Evolutionary conservation across 2,329 filamentous ascomycete genomes (phyloP), one percentile per base, ranked within the genome.

Genomic region (Lecanoromycetidae sp.): DNA sequence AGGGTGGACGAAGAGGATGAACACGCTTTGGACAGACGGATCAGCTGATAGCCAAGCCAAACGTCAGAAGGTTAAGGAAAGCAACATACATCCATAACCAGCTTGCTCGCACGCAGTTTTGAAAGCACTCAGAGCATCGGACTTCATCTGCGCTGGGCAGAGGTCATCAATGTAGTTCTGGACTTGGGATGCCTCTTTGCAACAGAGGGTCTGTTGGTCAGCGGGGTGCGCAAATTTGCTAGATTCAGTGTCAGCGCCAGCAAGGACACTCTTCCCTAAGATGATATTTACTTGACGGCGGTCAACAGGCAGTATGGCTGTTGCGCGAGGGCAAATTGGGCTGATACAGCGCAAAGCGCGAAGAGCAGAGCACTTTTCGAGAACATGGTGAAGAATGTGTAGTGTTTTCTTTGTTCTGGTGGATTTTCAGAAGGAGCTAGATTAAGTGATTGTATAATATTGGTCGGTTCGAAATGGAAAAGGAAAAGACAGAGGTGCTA

Each of bases 271-370:
- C 9, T 33, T 2, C 5, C 6, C 20, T 19, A 17, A 3, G 13
- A 33, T 33, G n/a, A 9, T 35, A 48, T 66, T 53, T 66, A 73
- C 71, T 71, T 71, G 54, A 75, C 63, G 30, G 68, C 71, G 34
- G 61, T 63, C 36, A 75, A 61, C 37, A 76, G 61, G 58, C 72
- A 76, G 45, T 68, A 69, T 23, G 71, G 71, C 37, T 71, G 66
- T 43, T 63, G 56, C n/a, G 65, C 62, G 48, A 64, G 61, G 49
- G 63, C 63, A 49, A 67, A 59, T 46, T 67, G 58, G 53, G 66
- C 64, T 57, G 63, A 61, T 48, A 70, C 58, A 30, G 68, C 66
- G 56, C 72, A 59, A 48, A 72, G 55, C 49, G 68, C 64, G 46
- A 71, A 52, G 48, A 66, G 47, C 47, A 70, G 50, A 52, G 64